Evolutionary conservation across 306 rosid species (phyloP), one percentile per base, ranked within the genome.

Genomic region (Cicer cuneatum): DNA sequence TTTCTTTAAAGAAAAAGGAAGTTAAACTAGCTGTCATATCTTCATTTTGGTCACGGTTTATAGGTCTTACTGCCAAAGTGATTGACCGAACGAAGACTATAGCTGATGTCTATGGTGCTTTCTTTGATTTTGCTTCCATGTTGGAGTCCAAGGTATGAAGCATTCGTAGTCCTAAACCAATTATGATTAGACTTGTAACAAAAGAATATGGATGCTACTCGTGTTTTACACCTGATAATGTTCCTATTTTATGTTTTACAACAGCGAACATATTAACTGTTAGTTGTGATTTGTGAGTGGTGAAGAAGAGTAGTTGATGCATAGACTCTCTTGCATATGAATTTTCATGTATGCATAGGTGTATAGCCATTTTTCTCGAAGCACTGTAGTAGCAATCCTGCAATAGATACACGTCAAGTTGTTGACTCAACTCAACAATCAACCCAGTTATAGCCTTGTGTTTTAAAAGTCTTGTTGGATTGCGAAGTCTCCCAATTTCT

Each of bases 41-140:
- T 77, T 72, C 58, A 49, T 77, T 64, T 56, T 71, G 77, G 60
- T 79, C 81, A 59, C 74, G 41, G 58, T 78, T 75, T 79, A 6
- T 56, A 94, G 99, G 99, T 85, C 92, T 94, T 73, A 94, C 99
- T 59, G 96, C 99, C 56, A 94, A 94, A 84, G 82, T 94, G 72
- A 89, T 94, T 80, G 88, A 92, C 80, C 90, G 87, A 77, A 94
- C 99, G 46, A 85, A 85, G 66, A 88, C 90, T n/a, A 86, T 88
- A 73, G 84, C 90, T 39, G 99, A 94, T 70, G 95, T 94, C 86
- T 94, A 94, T 60, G 90, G 90, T 60, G 91, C 97, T 77, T 94
- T 94, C 90, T 87, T 73, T 78, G 99, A 94, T 83, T 94, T 94
- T 78, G 85, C 99, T 63, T 83, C 82, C 59, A 71, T 88, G 84